Evolutionary conservation across 2,329 filamentous ascomycete species (phyloP).

Genomic region (Colletotrichum lini): DNA sequence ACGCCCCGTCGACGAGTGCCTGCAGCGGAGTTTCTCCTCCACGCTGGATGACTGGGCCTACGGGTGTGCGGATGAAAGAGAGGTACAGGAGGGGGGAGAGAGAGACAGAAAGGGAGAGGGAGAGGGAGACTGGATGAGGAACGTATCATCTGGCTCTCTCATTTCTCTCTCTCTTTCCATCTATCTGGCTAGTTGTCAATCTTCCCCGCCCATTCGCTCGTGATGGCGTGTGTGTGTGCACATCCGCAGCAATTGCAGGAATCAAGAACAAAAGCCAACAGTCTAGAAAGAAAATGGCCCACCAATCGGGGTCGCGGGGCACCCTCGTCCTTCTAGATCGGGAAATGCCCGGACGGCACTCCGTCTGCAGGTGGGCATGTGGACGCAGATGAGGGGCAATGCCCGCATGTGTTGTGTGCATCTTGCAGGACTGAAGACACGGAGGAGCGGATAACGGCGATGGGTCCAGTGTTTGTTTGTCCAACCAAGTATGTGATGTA

Average conservation of each 20-base stretch:
- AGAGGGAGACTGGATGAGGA: background rate
- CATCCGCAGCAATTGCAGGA: background rate
- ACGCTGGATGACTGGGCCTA: too few relatives aligned
- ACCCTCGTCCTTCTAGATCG: slow-evolving; percentile 27
- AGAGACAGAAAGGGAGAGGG: background rate
- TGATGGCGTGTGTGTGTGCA: background rate
- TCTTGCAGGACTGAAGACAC: too few relatives aligned
- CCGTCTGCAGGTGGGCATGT: slow-evolving; percentile 40
- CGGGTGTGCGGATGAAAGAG: background rate
- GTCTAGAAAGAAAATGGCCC: slow-evolving; percentile 9
- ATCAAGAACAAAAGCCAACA: background rate
- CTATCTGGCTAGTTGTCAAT: background rate
- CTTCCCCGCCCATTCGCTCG: background rate
- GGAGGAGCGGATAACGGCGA: too few relatives aligned
- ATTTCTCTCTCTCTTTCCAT: background rate
- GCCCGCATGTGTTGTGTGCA: too few relatives aligned
- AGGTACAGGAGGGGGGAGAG: background rate
- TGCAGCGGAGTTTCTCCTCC: background rate
- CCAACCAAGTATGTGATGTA: too few relatives aligned
- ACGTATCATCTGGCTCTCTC: background rate
- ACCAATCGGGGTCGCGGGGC: slow-evolving; percentile 38
- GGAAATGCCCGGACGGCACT: slow-evolving; percentile 38
- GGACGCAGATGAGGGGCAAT: background rate
- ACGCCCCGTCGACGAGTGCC: background rate
- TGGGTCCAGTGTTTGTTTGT: too few relatives aligned